Conservation (phyloP, 2,329 filamentous ascomycete species). For the Trichoderma oligosporum region DNA sequence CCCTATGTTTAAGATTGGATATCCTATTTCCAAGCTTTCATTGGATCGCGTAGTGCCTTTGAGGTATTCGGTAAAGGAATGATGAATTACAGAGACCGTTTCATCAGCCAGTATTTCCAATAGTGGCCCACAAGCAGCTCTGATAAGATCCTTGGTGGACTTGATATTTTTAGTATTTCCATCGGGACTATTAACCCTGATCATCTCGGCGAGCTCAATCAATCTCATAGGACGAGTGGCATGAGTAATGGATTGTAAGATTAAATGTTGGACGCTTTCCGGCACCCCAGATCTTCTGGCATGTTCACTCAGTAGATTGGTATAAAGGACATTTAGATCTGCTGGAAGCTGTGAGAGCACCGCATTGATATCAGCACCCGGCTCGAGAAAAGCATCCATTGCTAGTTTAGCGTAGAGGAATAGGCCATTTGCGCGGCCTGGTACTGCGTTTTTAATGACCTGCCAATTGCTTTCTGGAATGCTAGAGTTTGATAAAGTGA, state of each 20-base stretch:
- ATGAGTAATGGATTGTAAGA: constrained; percentile 42
- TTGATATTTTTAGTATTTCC: constrained; percentile 21
- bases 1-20: constrained; percentile 22
- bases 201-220: constrained; percentile 38
- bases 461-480: constrained; percentile 22
- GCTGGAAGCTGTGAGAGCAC: constrained; percentile 34
- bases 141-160: constrained; percentile 37
- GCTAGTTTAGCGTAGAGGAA: constrained; percentile 45
- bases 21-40: constrained; percentile 9
- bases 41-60: constrained; percentile 23
- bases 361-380: constrained; percentile 24
- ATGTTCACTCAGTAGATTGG: constrained; percentile 38
- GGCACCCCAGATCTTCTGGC: constrained; percentile 32
- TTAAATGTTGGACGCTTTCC: constrained; percentile 33
- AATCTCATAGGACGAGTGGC: constrained; percentile 40
- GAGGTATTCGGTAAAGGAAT: constrained; percentile 48
- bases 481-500: constrained; percentile 19
- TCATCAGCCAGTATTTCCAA: constrained; percentile 45
- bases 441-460: constrained; percentile 29
- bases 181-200: constrained; percentile 21
- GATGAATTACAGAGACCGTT: constrained; percentile 43
- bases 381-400: constrained; percentile 37
- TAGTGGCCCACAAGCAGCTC: constrained; percentile 40
- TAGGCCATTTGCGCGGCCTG: constrained; percentile 38
- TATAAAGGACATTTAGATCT: constrained; percentile 40